Evolutionary conservation across 257 asterid species (phyloP).

Genomic region (Gardenia jasminoides): DNA sequence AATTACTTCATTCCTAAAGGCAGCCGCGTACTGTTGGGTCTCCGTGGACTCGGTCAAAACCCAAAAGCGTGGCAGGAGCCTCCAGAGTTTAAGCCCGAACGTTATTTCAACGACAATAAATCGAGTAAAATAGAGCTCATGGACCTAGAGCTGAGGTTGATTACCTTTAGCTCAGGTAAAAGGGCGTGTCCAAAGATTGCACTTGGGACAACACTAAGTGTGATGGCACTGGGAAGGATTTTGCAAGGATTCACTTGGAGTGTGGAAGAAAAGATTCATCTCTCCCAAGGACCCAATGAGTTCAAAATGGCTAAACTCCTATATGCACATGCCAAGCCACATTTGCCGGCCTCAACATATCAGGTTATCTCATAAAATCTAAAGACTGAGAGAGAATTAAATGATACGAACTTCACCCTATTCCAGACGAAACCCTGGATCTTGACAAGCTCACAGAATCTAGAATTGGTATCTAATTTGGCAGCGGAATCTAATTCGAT

Average conservation of each 20-base stretch:
- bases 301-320: not conserved
- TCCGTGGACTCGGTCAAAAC: constrained; percentile 17
- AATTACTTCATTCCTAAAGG: constrained; percentile 19
- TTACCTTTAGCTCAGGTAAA: constrained; percentile 9
- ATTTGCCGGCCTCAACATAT: not conserved
- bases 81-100: constrained; percentile 11
- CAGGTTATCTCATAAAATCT: not conserved
- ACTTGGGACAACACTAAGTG: constrained; percentile 5
- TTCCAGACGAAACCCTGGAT: no score
- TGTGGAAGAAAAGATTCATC: not conserved
- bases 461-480: no score
- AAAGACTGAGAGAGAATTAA: no score
- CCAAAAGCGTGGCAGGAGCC: constrained; percentile 18
- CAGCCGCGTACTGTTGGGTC: constrained; percentile 5
- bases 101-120: not conserved
- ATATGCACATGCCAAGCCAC: not conserved
- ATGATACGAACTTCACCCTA: no score
- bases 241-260: constrained; percentile 23
- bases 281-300: not conserved
- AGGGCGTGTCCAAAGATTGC: constrained; percentile 16
- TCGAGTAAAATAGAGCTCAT: not conserved
- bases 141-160: constrained; percentile 1
- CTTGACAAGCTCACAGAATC: no score
- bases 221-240: constrained; percentile 22
- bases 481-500: no score